Evolutionary conservation across 192 early-diverging fungal genomes (phyloP).

Genomic region (Dispira simplex): DNA sequence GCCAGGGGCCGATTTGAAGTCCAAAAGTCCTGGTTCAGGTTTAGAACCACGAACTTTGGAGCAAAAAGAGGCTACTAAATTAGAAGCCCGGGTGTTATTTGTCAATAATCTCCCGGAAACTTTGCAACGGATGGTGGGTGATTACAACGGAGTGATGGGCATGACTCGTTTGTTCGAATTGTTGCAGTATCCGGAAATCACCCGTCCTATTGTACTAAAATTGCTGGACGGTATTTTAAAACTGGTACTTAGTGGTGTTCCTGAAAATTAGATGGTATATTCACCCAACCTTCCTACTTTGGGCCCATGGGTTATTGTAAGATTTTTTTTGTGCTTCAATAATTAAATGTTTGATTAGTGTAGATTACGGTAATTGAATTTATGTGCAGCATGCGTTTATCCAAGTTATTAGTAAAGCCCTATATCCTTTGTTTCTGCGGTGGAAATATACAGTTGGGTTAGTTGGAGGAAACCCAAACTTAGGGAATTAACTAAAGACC

Average conservation of each 20-base stretch:
- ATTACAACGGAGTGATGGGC: conserved; percentile 12
- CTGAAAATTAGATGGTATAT: background rate
- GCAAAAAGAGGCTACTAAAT: conserved; percentile 4
- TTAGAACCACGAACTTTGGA: background rate
- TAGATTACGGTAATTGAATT: no score
- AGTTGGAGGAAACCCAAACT: no score
- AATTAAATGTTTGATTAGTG: no score
- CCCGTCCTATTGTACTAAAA: conserved; percentile 9
- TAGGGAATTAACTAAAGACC: no score
- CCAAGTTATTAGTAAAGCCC: no score
- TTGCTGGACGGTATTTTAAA: conserved; percentile 3
- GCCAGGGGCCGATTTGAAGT: background rate
- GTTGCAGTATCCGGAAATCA: conserved; percentile 6
- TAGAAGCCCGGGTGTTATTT: conserved; percentile 10
- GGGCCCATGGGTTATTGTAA: no score
- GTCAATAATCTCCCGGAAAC: conserved; percentile 7
- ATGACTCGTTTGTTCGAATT: conserved; percentile 12
- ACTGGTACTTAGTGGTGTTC: conserved; percentile 2
- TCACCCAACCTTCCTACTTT: no score
- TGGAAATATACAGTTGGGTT: no score
- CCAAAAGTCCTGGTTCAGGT: background rate
- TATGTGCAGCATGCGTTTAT: no score
- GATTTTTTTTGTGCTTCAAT: no score
- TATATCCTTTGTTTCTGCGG: no score
- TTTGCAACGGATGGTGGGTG: conserved; percentile 12